A percentile compares a stretch with the other conserved stretches of the same genome.
Evolutionary conservation across 768 basidiomycete species (phyloP).

Genomic region (Suillus clintonianus): DNA sequence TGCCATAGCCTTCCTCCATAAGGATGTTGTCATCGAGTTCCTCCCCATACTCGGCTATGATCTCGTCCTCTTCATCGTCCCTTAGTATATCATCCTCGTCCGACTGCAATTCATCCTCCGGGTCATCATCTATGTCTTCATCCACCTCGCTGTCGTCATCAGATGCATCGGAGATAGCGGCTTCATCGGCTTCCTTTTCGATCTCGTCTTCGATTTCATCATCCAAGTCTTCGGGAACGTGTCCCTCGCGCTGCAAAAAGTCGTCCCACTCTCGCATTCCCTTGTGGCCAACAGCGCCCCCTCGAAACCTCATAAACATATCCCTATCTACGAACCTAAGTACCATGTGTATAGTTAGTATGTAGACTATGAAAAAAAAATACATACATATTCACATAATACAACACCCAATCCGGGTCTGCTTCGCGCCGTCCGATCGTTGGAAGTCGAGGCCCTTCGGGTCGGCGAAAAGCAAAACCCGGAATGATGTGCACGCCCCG

Average conservation of each 20-base stretch:
- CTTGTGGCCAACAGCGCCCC: slow-evolving; percentile 32
- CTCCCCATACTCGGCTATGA: background rate
- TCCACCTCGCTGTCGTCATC: too few species aligned
- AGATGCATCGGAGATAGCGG: too few species aligned
- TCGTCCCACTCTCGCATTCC: slow-evolving; percentile 13
- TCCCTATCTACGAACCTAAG: slow-evolving; percentile 40
- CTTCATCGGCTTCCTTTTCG: background rate
- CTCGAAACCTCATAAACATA: slow-evolving; percentile 29
- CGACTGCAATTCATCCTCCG: too few species aligned
- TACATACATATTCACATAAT: slow-evolving; percentile 37
- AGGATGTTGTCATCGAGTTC: background rate
- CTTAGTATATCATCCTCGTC: background rate
- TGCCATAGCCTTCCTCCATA: background rate
- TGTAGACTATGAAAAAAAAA: background rate
- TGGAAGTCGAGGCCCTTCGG: slow-evolving; percentile 10
- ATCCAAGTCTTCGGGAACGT: background rate
- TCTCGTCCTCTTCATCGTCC: background rate
- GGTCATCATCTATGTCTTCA: too few species aligned
- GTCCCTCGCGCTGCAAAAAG: background rate
- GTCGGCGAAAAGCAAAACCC: slow-evolving; percentile 28
- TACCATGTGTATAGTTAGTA: background rate
- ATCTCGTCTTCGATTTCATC: background rate
- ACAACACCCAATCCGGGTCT: slow-evolving; percentile 27
- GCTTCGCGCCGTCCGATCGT: slow-evolving; percentile 3
- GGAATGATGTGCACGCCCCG: slow-evolving; percentile 45